Evolutionary conservation across 495 filamentous ascomycete genomes (phyloP), one percentile per base, ranked within the genome.

Genomic region (Melanomma pulvis-pyrius): DNA sequence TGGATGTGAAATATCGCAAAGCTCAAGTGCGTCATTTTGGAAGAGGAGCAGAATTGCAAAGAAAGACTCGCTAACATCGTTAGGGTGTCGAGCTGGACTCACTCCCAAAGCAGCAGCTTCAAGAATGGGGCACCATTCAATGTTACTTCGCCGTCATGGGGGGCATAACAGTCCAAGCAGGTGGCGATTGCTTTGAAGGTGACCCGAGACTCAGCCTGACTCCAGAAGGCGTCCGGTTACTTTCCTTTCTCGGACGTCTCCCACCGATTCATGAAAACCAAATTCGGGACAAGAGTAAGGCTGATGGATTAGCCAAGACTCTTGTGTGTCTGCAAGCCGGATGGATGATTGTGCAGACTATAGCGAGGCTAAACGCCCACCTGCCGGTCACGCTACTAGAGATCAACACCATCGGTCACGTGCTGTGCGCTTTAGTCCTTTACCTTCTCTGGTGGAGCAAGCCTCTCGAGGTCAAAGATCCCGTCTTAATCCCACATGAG

Each of bases 351-450:
- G 15, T 65, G 1, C 62, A 65, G 54, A 59, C 44, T 13, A 41
- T 65, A 36, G 62, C 62, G 1, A 53, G 62, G 11, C 12, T 65
- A 47, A 28, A 17, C 13, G 49, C 41, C n/a, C 25, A 51, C 1
- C 44, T 65, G 8, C 62, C 62, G 9, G 53, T 65, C 12, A 65
- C 62, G 1, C 21, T 65, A 24, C 44, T 65, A 2, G 62, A 65
- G 41, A 65, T 65, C 62, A 63, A 63, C 54, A 58, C 59, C 22
- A 65, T 68, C n/a, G 65, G 65, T 3, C 65, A 68, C 24, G 59
- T 68, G 19, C 21, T 68, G 12, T 68, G 59, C 34, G 65, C 65
- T n/a, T 32, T 63, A 15, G 65, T 54, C 1, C 51, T 68, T 0
- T 63, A 63, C 25, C 25, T 55, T 12, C 36, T 63, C 17, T 68